Percentiles rank a stretch among this genome's conserved stretches.
phyloP scores from a whole-genome alignment of 2,329 filamentous ascomycete species.

The Aureobasidium namibiae region DNA sequence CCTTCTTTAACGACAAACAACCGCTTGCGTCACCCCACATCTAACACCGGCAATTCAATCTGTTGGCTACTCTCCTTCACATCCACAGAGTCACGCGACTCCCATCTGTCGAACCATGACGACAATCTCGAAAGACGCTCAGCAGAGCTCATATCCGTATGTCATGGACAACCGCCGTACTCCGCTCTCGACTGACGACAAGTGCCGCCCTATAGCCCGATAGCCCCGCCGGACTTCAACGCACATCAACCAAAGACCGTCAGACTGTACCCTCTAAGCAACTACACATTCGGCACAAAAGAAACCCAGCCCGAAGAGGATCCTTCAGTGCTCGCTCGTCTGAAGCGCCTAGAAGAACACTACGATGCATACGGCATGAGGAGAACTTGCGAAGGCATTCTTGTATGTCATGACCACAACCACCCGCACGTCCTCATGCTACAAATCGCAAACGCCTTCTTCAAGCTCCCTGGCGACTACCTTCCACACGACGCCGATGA shows the following conservation, averaged over 20 bases:
- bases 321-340: constrained; percentile 82
- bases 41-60: no score
- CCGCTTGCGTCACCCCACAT: not conserved
- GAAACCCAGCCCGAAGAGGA: constrained; percentile 98
- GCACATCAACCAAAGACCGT: constrained; percentile 84
- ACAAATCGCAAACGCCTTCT: constrained; percentile 98
- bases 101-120: constrained; percentile 52
- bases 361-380: constrained; percentile 91
- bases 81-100: not conserved
- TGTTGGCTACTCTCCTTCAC: not conserved
- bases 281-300: constrained; percentile 98
- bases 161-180: constrained; percentile 19
- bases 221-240: constrained; percentile 68
- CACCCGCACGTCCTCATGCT: constrained; percentile 98
- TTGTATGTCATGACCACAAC: constrained; percentile 98
- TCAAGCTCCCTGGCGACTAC: constrained; percentile 97
- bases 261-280: constrained; percentile 86
- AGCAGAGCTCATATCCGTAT: constrained; percentile 66
- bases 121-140: constrained; percentile 66
- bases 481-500: constrained; percentile 84
- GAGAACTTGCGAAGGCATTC: constrained; percentile 89
- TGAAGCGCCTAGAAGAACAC: constrained; percentile 94
- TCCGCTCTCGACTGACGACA: not conserved
- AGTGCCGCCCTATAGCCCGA: constrained; percentile 45
- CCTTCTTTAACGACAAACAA: not conserved